Conservation (phyloP, 2,329 filamentous ascomycete species). For the Tolypocladium amazonense region DNA sequence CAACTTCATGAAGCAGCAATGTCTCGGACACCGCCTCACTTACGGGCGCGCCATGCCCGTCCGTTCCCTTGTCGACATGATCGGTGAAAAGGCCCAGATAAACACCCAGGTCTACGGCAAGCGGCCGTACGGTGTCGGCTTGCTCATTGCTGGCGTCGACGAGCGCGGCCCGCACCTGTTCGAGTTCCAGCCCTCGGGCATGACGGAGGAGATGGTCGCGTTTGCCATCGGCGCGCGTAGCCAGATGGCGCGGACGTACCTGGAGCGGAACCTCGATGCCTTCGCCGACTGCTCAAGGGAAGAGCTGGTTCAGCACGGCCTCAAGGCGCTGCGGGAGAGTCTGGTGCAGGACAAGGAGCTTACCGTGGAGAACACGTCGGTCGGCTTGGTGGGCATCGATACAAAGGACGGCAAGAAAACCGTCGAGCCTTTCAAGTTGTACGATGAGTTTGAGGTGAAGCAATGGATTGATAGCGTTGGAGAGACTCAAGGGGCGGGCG, state of each 20-base stretch:
- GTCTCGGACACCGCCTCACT: slow-evolving; percentile 86
- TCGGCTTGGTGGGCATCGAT: slow-evolving; percentile 67
- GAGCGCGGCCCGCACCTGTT: slow-evolving; percentile 91
- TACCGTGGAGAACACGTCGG: slow-evolving; percentile 91
- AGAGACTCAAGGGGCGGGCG: slow-evolving; percentile 33
- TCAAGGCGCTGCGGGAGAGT: slow-evolving; percentile 88
- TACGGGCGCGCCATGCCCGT: slow-evolving; percentile 91
- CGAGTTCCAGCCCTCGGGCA: slow-evolving; percentile 92
- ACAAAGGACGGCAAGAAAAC: slow-evolving; percentile 37
- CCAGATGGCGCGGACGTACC: slow-evolving; percentile 95
- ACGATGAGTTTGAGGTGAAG: slow-evolving; percentile 79
- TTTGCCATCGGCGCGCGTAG: slow-evolving; percentile 92
- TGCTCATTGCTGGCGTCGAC: slow-evolving; percentile 88
- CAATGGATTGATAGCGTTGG: slow-evolving; percentile 72
- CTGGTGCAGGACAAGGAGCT: slow-evolving; percentile 95
- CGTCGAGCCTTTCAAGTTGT: slow-evolving; percentile 77
- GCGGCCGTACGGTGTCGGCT: slow-evolving; percentile 88
- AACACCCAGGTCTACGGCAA: slow-evolving; percentile 98
- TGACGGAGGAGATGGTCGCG: slow-evolving; percentile 95
- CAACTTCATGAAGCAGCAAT: slow-evolving; percentile 99
- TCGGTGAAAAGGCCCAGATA: slow-evolving; percentile 91
- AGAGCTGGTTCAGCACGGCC: slow-evolving; percentile 81
- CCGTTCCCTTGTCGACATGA: slow-evolving; percentile 79
- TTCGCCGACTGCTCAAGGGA: slow-evolving; percentile 71
- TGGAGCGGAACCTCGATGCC: slow-evolving; percentile 81